Percentiles rank a stretch among this genome's conserved stretches.
Evolutionary conservation across 2,329 filamentous ascomycete genomes (phyloP).

Genomic region (Madurella mycetomatis): DNA sequence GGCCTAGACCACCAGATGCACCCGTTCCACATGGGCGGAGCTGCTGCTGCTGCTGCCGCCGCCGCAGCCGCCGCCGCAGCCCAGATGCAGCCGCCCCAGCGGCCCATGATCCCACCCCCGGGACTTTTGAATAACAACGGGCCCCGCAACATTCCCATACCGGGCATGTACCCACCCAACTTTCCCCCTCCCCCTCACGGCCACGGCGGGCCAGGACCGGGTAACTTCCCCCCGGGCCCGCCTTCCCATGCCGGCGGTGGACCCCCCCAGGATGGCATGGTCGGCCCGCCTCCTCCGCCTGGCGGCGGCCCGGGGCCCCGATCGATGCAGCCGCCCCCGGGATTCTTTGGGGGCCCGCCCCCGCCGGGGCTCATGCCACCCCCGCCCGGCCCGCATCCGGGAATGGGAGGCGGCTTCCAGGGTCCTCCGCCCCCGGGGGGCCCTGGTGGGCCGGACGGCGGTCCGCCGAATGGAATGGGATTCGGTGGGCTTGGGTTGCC

Average conservation of each 20-base stretch:
- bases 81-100: constrained; percentile 38
- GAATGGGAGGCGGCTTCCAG: constrained; percentile 52
- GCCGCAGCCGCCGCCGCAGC: constrained; percentile 30
- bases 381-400: constrained; percentile 30
- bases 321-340: constrained; percentile 52
- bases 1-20: constrained; percentile 58
- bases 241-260: constrained; percentile 22
- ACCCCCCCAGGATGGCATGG: constrained; percentile 51
- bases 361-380: constrained; percentile 51
- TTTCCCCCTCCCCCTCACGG: constrained; percentile 50
- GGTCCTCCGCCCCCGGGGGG: constrained; percentile 33
- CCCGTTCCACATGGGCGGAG: constrained; percentile 46
- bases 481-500: constrained; percentile 9
- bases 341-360: constrained; percentile 49
- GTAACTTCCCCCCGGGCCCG: constrained; percentile 16
- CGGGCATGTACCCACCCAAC: constrained; percentile 58
- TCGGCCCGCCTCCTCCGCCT: constrained; percentile 26
- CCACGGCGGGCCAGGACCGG: constrained; percentile 36
- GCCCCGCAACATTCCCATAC: constrained; percentile 46
- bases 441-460: constrained; percentile 4
- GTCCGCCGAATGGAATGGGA: constrained; percentile 8
- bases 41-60: constrained; percentile 27
- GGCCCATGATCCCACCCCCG: constrained; percentile 57
- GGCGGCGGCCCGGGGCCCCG: constrained; percentile 27
- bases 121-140: constrained; percentile 43